phyloP scores from a whole-genome alignment of 805 yeast genomes.

The Teunomyces gatunensis region DNA sequence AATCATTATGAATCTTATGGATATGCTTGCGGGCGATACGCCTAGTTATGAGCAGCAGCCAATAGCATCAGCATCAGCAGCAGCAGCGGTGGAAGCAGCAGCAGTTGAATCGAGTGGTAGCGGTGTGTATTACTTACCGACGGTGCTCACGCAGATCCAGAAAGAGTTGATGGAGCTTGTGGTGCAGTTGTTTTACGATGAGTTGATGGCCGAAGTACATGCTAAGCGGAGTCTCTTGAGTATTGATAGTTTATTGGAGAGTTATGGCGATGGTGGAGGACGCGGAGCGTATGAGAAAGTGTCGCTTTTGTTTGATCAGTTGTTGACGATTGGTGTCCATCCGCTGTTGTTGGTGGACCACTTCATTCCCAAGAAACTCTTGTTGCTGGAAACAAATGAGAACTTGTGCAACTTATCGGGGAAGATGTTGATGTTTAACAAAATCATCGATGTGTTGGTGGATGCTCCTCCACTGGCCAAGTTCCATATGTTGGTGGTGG shows the following conservation, averaged over 20 bases:
- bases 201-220: constrained; percentile 21
- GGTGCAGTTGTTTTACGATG: constrained; percentile 27
- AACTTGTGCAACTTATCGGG: constrained; percentile 53
- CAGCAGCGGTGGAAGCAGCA: no score
- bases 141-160: constrained; percentile 32
- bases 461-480: constrained; percentile 7
- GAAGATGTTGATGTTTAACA: constrained; percentile 55
- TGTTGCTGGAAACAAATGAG: constrained; percentile 64
- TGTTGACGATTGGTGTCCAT: constrained; percentile 56
- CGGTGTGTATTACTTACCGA: constrained; percentile 33
- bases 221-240: constrained; percentile 27
- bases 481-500: constrained; percentile 43
- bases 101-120: no score
- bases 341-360: constrained; percentile 75
- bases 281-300: constrained; percentile 28
- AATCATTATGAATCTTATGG: constrained; percentile 37
- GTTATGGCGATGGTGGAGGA: not conserved
- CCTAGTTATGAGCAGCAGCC: constrained; percentile 2
- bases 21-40: constrained; percentile 33
- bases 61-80: no score
- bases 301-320: constrained; percentile 43
- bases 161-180: constrained; percentile 32
- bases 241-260: constrained; percentile 36
- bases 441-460: constrained; percentile 36
- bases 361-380: constrained; percentile 66